Conservation (phyloP, 139 green algal genomes). For the Micractinium sp. region DNA sequence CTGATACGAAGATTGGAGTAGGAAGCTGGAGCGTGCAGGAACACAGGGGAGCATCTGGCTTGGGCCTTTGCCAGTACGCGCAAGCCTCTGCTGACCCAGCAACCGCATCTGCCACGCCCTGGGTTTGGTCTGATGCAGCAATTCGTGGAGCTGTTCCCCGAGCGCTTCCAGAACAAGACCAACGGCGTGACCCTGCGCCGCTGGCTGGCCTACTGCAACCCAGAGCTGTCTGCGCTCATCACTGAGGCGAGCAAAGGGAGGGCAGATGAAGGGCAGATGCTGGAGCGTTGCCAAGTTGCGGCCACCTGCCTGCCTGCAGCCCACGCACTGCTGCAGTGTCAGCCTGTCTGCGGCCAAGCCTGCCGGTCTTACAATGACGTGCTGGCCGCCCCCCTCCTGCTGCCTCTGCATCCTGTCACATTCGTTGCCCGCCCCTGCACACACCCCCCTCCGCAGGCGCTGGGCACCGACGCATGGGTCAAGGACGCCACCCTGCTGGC, state of each 20-base stretch:
- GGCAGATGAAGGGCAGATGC: neutral
- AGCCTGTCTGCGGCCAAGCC: neutral
- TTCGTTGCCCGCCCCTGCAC: neutral
- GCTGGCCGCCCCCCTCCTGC: too few species aligned
- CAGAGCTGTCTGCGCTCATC: slow-evolving; percentile 68
- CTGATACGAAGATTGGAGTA: too few species aligned
- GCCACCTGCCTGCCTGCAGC: too few species aligned
- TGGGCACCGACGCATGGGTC: slow-evolving; percentile 81
- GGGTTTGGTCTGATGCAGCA: slow-evolving; percentile 46
- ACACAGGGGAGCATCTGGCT: too few species aligned
- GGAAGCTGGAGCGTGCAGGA: too few species aligned
- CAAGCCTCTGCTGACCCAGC: neutral
- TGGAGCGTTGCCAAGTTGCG: neutral
- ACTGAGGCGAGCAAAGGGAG: slow-evolving; percentile 47
- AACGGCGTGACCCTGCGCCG: slow-evolving; percentile 97
- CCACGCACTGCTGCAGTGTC: neutral
- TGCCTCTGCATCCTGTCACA: too few species aligned
- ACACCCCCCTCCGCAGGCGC: slow-evolving; percentile 13
- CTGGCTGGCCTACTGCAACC: slow-evolving; percentile 93
- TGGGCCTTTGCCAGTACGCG: too few species aligned
- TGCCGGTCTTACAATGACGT: too few species aligned
- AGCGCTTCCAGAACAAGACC: slow-evolving; percentile 99
- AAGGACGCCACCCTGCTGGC: slow-evolving; percentile 65
- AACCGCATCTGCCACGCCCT: neutral
- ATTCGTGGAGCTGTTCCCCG: slow-evolving; percentile 82